These are phyloP conservation scores for Lumnitzera littorea DNA, from an alignment of 345 rosid species.

Conservation along the genomic window DNA sequence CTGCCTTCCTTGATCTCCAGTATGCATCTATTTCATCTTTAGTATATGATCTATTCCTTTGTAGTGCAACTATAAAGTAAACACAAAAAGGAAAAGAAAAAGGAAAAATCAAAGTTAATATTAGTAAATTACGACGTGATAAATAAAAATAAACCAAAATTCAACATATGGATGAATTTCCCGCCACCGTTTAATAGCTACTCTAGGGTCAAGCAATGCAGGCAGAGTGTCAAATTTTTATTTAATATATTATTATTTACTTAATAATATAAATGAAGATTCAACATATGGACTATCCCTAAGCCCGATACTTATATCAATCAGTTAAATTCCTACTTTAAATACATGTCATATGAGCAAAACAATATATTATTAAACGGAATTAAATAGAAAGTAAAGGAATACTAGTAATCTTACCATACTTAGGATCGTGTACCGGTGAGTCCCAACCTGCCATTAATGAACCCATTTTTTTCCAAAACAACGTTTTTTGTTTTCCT, in stretches of 20 bases:
- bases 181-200: no score
- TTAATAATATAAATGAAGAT: not conserved
- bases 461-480: conserved; percentile 61
- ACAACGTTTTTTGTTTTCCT: not conserved
- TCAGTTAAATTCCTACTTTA: not conserved
- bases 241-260: no score
- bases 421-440: conserved; percentile 30
- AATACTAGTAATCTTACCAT: conserved; percentile 26
- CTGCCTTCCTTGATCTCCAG: conserved; percentile 61
- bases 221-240: no score
- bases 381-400: not conserved
- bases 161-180: not conserved
- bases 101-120: not conserved
- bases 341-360: not conserved
- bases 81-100: not conserved
- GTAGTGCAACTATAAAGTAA: conserved; percentile 27
- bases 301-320: not conserved
- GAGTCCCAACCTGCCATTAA: conserved; percentile 98
- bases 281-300: not conserved
- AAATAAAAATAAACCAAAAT: not conserved
- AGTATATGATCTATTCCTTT: conserved; percentile 61
- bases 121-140: not conserved
- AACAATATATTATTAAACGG: not conserved
- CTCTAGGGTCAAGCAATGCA: no score
- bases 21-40: conserved; percentile 67